Conservation (phyloP, 73 alveolate genomes). For the Paramecium tetraurelia region DNA sequence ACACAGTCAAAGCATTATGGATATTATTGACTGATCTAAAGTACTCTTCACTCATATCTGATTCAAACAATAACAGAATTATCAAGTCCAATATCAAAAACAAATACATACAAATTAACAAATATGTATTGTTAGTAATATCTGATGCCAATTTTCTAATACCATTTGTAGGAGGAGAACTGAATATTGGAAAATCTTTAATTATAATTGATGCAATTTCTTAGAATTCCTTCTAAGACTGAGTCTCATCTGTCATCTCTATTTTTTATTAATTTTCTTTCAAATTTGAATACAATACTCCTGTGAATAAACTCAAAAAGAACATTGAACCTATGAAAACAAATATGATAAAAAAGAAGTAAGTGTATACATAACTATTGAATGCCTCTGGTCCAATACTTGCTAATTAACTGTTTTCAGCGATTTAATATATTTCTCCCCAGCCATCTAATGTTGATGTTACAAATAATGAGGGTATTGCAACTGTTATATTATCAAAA, state of each 20-base stretch:
- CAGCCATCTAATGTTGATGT: slow-evolving; percentile 27
- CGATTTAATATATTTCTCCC: slow-evolving; percentile 8
- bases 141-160: slow-evolving; percentile 23
- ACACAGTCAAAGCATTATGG: not conserved
- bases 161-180: not conserved
- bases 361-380: not conserved
- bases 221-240: not conserved
- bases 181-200: not conserved
- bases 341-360: not conserved
- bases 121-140: not conserved
- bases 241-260: not conserved
- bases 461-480: slow-evolving; percentile 22
- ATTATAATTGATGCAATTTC: not conserved
- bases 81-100: not conserved
- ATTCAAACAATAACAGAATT: not conserved
- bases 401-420: not conserved
- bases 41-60: not conserved
- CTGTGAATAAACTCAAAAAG: slow-evolving; percentile 11
- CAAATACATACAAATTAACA: not conserved
- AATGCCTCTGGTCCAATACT: not conserved
- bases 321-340: slow-evolving; percentile 37
- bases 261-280: not conserved
- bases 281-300: not conserved
- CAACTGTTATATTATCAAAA: slow-evolving; percentile 13
- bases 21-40: not conserved